Percentiles rank a stretch among this genome's conserved stretches.
These are phyloP conservation scores for Batkoa obscura DNA, from an alignment of 371 early-diverging fungal species.

Conservation along the genomic window DNA sequence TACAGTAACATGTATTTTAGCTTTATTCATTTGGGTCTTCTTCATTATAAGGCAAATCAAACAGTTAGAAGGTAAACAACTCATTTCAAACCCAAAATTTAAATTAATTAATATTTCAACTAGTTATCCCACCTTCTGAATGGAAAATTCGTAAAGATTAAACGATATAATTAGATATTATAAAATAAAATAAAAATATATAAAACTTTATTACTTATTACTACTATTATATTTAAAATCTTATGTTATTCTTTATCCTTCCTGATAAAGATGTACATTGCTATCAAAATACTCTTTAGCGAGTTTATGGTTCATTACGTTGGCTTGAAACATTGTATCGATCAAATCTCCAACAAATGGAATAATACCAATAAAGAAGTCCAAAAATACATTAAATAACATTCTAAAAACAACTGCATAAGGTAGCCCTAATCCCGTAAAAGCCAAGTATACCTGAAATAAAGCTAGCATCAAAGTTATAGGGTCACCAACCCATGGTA, in stretches of 20 bases:
- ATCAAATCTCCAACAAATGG: background rate
- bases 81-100: background rate
- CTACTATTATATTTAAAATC: too few relatives aligned
- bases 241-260: background rate
- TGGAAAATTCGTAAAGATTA: slow-evolving; percentile 1
- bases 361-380: background rate
- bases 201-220: too few relatives aligned
- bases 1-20: slow-evolving; percentile 38
- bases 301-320: background rate
- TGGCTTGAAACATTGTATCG: background rate
- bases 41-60: slow-evolving; percentile 48
- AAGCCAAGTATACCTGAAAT: background rate
- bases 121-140: slow-evolving; percentile 2
- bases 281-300: background rate
- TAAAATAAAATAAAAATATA: too few relatives aligned
- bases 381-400: background rate
- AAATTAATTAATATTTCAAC: background rate
- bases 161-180: background rate
- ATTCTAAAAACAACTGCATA: background rate
- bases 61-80: slow-evolving; percentile 29
- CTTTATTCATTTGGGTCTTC: slow-evolving; percentile 27
- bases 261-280: background rate
- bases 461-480: background rate
- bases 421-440: background rate
- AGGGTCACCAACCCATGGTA: background rate